Evolutionary conservation across 2,329 filamentous ascomycete species (phyloP).

Genomic region (Drechmeria coniospora): DNA sequence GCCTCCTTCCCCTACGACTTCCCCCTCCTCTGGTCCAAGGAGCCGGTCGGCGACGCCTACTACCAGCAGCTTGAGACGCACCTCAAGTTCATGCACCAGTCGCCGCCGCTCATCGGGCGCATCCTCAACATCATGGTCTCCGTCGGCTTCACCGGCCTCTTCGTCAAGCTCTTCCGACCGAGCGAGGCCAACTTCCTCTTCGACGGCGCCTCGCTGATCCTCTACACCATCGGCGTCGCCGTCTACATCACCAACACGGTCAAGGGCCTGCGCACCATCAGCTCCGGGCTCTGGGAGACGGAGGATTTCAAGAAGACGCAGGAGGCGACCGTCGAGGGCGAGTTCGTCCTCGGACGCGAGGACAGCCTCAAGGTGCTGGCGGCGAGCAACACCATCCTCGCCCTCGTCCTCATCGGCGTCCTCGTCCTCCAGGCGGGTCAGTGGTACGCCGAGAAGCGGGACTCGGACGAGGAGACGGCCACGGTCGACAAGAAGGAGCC

Average conservation of each 20-base stretch:
- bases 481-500: constrained; percentile 29
- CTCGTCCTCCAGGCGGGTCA: constrained; percentile 88
- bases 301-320: constrained; percentile 22
- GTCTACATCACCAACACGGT: constrained; percentile 96
- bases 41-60: constrained; percentile 49
- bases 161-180: constrained; percentile 89
- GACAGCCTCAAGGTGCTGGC: constrained; percentile 83
- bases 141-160: constrained; percentile 74
- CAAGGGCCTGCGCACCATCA: constrained; percentile 79
- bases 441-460: constrained; percentile 96
- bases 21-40: constrained; percentile 67
- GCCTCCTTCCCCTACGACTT: constrained; percentile 93
- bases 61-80: constrained; percentile 79
- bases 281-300: constrained; percentile 46
- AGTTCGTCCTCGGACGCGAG: constrained; percentile 63
- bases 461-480: constrained; percentile 61
- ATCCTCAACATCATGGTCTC: constrained; percentile 88
- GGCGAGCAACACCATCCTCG: constrained; percentile 91
- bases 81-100: constrained; percentile 79
- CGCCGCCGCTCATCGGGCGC: constrained; percentile 79
- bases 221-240: constrained; percentile 75
- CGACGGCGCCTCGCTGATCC: constrained; percentile 64
- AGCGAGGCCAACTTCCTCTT: constrained; percentile 93
- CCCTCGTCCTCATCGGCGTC: constrained; percentile 80
- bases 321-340: constrained; percentile 32